Percentiles rank a stretch among this genome's conserved stretches.
These are phyloP conservation scores for Blumeria graminis DNA, from an alignment of 2,329 filamentous ascomycete genomes.

Conservation along the genomic window DNA sequence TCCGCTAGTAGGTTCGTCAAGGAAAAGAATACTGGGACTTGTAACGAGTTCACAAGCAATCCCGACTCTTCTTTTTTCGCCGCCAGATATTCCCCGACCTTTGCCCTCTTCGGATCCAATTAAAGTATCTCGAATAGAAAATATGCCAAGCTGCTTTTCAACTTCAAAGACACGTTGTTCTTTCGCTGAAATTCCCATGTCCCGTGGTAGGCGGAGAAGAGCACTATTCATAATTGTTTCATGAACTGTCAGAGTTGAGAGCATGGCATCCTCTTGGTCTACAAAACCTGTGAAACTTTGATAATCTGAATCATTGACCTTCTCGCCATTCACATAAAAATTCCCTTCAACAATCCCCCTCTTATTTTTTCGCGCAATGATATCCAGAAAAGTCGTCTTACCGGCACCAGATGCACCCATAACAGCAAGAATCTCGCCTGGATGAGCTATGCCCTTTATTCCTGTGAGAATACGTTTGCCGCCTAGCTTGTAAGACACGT, in stretches of 20 bases:
- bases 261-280: conserved; percentile 92
- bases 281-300: conserved; percentile 88
- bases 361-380: conserved; percentile 92
- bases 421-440: conserved; percentile 88
- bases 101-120: conserved; percentile 92
- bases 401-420: conserved; percentile 97
- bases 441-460: conserved; percentile 69
- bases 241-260: conserved; percentile 86
- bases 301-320: conserved; percentile 62
- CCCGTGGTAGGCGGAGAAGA: conserved; percentile 66
- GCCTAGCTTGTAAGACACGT: conserved; percentile 68
- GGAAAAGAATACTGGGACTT: conserved; percentile 85
- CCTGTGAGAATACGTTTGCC: conserved; percentile 63
- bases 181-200: conserved; percentile 75
- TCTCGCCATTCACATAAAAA: conserved; percentile 86
- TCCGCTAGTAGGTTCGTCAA: conserved; percentile 92
- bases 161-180: conserved; percentile 81
- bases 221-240: conserved; percentile 94
- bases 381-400: conserved; percentile 92
- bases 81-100: conserved; percentile 85
- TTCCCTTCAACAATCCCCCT: conserved; percentile 54
- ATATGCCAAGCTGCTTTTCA: conserved; percentile 84
- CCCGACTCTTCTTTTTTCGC: conserved; percentile 84
- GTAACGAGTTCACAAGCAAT: conserved; percentile 97
- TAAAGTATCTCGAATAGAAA: conserved; percentile 78